Percentiles rank a stretch among this genome's conserved stretches.
These are phyloP conservation scores for Peniophora sp. DNA, from an alignment of 1,284 basidiomycete species.

Conservation along the genomic window DNA sequence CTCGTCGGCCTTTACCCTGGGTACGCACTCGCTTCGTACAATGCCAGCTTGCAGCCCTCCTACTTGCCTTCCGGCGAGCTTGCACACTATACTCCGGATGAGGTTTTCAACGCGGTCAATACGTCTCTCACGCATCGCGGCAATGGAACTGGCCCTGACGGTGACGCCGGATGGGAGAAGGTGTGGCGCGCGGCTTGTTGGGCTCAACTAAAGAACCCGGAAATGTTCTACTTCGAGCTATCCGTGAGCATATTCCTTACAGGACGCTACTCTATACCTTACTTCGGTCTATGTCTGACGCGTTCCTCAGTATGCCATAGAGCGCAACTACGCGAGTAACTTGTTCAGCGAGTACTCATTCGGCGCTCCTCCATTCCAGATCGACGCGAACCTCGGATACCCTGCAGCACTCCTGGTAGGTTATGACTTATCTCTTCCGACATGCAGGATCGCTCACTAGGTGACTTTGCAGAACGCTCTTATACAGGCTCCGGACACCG, in stretches of 20 bases:
- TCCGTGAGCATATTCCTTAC: constrained; percentile 35
- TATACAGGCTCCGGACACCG: constrained; percentile 59
- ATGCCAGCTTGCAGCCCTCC: constrained; percentile 35
- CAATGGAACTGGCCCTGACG: constrained; percentile 64
- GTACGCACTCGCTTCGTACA: constrained; percentile 55
- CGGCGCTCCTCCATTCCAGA: constrained; percentile 53
- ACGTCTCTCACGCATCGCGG: constrained; percentile 60
- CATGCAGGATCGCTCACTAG: neutral
- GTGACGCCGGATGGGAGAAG: constrained; percentile 72
- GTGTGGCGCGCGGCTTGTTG: constrained; percentile 66
- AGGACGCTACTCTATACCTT: neutral
- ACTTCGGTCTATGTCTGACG: neutral
- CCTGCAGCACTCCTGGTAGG: constrained; percentile 58
- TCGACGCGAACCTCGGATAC: constrained; percentile 68
- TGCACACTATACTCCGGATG: constrained; percentile 36
- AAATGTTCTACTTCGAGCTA: constrained; percentile 56
- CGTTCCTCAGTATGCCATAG: constrained; percentile 43
- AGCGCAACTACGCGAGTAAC: constrained; percentile 55
- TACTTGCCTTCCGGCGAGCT: constrained; percentile 20
- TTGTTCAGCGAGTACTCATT: constrained; percentile 52
- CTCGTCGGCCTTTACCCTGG: constrained; percentile 70
- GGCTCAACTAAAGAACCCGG: constrained; percentile 58
- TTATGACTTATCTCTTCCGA: neutral
- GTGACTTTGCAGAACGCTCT: constrained; percentile 47
- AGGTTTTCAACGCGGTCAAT: constrained; percentile 48